Evolutionary conservation across 2,329 filamentous ascomycete genomes (phyloP).

Genomic region (Remersonia thermophila): DNA sequence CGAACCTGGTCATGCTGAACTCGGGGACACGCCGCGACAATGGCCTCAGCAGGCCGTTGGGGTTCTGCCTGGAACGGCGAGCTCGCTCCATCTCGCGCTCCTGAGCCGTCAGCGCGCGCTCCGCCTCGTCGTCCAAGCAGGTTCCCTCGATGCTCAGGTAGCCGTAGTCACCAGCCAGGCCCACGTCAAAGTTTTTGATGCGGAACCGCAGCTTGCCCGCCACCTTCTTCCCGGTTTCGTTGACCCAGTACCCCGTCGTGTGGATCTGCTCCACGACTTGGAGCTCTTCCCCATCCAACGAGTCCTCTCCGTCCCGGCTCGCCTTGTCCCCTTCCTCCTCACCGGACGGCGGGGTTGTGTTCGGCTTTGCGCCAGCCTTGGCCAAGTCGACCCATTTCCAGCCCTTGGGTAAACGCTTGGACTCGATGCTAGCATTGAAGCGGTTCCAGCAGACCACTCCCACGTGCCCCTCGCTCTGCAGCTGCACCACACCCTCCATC

Average conservation of each 20-base stretch:
- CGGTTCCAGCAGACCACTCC: constrained; percentile 82
- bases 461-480: constrained; percentile 81
- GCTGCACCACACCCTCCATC: constrained; percentile 70
- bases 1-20: constrained; percentile 46
- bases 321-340: constrained; percentile 14
- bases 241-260: constrained; percentile 61
- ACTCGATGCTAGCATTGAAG: constrained; percentile 82
- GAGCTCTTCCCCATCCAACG: constrained; percentile 31
- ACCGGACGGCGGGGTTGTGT: constrained; percentile 5
- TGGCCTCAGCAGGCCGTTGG: constrained; percentile 19
- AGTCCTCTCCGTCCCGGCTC: constrained; percentile 21
- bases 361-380: constrained; percentile 25
- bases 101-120: constrained; percentile 44
- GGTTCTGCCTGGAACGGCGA: constrained; percentile 26
- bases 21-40: constrained; percentile 32
- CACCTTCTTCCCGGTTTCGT: constrained; percentile 56
- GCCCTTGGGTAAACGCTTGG: constrained; percentile 56
- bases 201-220: constrained; percentile 61
- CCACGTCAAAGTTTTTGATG: constrained; percentile 76
- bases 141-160: constrained; percentile 82
- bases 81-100: constrained; percentile 32
- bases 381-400: constrained; percentile 70
- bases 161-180: constrained; percentile 59
- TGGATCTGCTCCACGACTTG: constrained; percentile 41
- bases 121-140: constrained; percentile 59